These are phyloP conservation scores for Microdochium trichocladiopsis DNA, from an alignment of 2,329 filamentous ascomycete species.

Conservation along the genomic window DNA sequence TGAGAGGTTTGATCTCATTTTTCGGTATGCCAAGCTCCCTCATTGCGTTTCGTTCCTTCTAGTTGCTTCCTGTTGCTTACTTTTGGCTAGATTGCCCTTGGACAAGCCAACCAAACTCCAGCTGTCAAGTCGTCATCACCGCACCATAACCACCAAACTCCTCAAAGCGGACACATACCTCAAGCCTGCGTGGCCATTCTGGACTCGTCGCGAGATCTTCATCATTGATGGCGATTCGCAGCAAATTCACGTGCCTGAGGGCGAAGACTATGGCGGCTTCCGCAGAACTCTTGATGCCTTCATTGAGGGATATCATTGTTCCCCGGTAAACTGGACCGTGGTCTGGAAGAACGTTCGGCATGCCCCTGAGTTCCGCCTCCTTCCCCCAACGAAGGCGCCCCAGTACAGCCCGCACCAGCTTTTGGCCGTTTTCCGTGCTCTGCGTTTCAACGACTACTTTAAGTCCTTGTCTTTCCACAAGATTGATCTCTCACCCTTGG, in stretches of 20 bases:
- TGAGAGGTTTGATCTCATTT: conserved; percentile 48
- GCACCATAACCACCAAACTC: conserved; percentile 45
- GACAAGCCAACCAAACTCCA: conserved; percentile 37
- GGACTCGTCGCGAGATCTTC: conserved; percentile 45
- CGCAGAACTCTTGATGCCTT: conserved; percentile 48
- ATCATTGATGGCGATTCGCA: conserved; percentile 43
- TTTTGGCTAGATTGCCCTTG: conserved; percentile 28
- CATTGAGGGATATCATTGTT: conserved; percentile 42
- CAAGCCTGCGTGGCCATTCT: conserved; percentile 51
- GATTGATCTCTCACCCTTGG: conserved; percentile 38
- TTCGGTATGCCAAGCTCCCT: conserved; percentile 32
- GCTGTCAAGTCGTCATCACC: conserved; percentile 46
- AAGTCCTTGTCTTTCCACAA: conserved; percentile 48
- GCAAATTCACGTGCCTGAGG: conserved; percentile 44
- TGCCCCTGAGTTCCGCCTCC: conserved; percentile 46
- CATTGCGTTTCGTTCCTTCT: neutral
- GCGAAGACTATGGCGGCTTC: conserved; percentile 48
- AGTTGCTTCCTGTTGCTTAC: conserved; percentile 1
- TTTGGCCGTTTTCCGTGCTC: conserved; percentile 47
- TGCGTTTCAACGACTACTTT: conserved; percentile 54
- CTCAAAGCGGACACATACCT: conserved; percentile 47
- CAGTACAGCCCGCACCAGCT: conserved; percentile 43
- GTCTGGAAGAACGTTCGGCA: conserved; percentile 35
- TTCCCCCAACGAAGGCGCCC: conserved; percentile 29
- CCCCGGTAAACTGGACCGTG: conserved; percentile 44